Conservation (phyloP, 495 filamentous ascomycete genomes). For the Podospora sp. region DNA sequence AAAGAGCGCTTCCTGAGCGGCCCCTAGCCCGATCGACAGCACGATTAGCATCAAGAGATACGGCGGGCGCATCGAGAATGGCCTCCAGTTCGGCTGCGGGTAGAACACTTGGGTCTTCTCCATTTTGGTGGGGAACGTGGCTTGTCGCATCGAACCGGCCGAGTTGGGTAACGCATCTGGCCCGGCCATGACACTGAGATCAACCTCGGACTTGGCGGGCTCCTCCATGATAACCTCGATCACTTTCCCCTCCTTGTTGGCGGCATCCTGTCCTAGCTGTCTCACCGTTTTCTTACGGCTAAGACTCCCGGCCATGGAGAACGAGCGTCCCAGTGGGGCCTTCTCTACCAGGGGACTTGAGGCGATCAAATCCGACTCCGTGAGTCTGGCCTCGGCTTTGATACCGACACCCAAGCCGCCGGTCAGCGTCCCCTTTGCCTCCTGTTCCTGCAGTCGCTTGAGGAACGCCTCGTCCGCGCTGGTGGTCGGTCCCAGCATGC, state of each 20-base stretch:
- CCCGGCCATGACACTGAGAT: constrained; percentile 49
- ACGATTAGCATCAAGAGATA: constrained; percentile 60
- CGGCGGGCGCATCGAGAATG: constrained; percentile 67
- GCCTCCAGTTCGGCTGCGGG: constrained; percentile 70
- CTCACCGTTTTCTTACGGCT: constrained; percentile 39
- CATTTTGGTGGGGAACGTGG: constrained; percentile 34
- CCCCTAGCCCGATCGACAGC: constrained; percentile 58
- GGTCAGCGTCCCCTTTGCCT: constrained; percentile 50
- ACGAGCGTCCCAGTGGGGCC: constrained; percentile 38
- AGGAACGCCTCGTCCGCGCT: constrained; percentile 43
- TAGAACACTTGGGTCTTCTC: constrained; percentile 51
- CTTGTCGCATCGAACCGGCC: constrained; percentile 26
- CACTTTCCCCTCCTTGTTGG: constrained; percentile 54
- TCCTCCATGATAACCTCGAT: constrained; percentile 55
- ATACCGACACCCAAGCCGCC: constrained; percentile 53
- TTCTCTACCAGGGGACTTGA: constrained; percentile 36
- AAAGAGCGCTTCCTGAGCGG: constrained; percentile 61
- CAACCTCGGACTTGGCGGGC: constrained; percentile 32
- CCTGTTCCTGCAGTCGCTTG: constrained; percentile 44
- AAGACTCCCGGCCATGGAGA: constrained; percentile 35
- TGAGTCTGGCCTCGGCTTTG: constrained; percentile 41
- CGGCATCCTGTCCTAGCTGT: constrained; percentile 51
- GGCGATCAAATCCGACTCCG: constrained; percentile 45
- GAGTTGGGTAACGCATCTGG: constrained; percentile 22
- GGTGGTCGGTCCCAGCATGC: constrained; percentile 40